Base-by-base conservation (phyloP, 1,284 basidiomycete genomes). In the Apiotrichum montevideense region DNA sequence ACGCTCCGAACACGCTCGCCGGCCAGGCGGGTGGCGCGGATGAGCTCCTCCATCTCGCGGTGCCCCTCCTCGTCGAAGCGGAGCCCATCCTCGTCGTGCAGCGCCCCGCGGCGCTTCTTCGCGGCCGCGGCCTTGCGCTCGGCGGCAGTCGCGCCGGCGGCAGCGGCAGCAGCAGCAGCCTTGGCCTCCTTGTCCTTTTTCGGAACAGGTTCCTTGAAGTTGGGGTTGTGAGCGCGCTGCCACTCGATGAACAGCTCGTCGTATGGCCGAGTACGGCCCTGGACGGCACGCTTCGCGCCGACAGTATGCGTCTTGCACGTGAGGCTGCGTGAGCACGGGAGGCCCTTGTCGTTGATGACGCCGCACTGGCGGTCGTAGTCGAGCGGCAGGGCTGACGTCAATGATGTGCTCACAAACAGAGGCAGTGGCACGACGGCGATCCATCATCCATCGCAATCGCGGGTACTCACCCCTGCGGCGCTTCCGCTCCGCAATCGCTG, bases 241-340 rank as follows among this genome's bases (percentile, higher is more conserved):
- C 92, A 98, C 57, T 97, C 94, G 44, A 90, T 80, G 13, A 93
- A 81, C 9, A 98, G 83, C 55, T 87, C 86, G 69, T 98, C 94
- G 74, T 93, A 98, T 2, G 80, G 77, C 50, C 87, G 84, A 0
- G 89, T 89, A 8, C 96, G 88, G 35, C 92, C 92, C 63, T 84
- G 82, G 0, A 98, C 93, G 6, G 89, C 83, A 21, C 96, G 87
- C 75, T 98, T 98, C 33, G 92, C 90, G 35, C 92, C 92, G 88
- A 98, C 96, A 1, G 90, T 88, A 73, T 98, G 95, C 4, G 95
- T 93, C 77, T 98, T 98, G 81, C 95, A 98, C 0, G 95, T 98
- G 40, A 98, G 82, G 11, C 91, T 93, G 43, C 95, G 89, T n/a
- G 92, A 91, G 74, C 95, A 98, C 0, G 90, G 92, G 9, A 92